A percentile compares a stretch with the other conserved stretches of the same genome.
These are phyloP conservation scores for Monosporozyma yasuniensis DNA, from an alignment of 805 yeast species.

Conservation along the genomic window DNA sequence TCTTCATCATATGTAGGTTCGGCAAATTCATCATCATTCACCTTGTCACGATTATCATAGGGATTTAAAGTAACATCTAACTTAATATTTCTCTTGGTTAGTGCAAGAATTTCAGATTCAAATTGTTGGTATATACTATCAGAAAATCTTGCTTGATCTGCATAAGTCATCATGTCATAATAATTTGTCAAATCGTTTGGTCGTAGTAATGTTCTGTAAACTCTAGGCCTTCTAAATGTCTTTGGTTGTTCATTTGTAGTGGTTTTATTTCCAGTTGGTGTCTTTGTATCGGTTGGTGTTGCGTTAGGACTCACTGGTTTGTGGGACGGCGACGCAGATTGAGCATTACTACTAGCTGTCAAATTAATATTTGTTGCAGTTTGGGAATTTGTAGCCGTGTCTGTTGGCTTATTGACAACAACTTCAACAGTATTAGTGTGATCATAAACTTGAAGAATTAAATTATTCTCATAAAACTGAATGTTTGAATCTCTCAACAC, in stretches of 20 bases:
- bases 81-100: conserved; percentile 71
- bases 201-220: conserved; percentile 65
- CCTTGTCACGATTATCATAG: conserved; percentile 36
- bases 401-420: conserved; percentile 7
- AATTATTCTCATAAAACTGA: conserved; percentile 80
- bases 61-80: conserved; percentile 69
- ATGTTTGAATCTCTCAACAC: conserved; percentile 81
- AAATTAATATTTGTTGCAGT: background rate
- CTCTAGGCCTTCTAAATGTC: conserved; percentile 46
- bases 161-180: conserved; percentile 76
- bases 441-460: conserved; percentile 79
- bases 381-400: background rate
- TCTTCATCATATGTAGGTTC: conserved; percentile 39
- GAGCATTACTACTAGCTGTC: background rate
- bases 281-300: background rate
- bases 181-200: conserved; percentile 77
- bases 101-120: conserved; percentile 78
- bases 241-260: conserved; percentile 3
- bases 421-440: conserved; percentile 48
- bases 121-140: conserved; percentile 71
- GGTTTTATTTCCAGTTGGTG: background rate
- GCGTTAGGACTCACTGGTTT: background rate
- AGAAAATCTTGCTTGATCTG: conserved; percentile 72
- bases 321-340: background rate
- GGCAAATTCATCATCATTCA: conserved; percentile 26